Conservation (phyloP, 2,329 filamentous ascomycete genomes). For the Microdochium bolleyi region DNA sequence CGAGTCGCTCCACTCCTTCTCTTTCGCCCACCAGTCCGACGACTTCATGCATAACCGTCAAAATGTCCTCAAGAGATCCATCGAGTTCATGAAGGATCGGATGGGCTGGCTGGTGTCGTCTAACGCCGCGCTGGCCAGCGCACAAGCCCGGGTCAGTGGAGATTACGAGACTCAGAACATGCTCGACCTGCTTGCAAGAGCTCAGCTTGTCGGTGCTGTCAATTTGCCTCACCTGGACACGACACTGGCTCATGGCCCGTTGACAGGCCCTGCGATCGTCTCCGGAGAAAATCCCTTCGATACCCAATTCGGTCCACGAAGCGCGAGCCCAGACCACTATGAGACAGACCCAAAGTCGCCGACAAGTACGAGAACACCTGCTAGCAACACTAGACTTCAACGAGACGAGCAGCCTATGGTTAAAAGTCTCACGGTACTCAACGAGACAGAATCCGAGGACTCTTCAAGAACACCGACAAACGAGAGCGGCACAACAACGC, state of each 20-base stretch:
- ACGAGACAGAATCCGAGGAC: conserved; percentile 31
- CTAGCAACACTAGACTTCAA: not conserved
- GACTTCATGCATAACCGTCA: conserved; percentile 87
- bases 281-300: conserved; percentile 80
- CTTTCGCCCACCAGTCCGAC: conserved; percentile 91
- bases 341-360: conserved; percentile 26
- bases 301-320: conserved; percentile 59
- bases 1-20: conserved; percentile 96
- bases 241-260: conserved; percentile 45
- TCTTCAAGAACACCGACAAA: conserved; percentile 48
- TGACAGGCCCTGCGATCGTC: conserved; percentile 72
- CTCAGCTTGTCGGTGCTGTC: conserved; percentile 67
- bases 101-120: conserved; percentile 68
- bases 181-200: conserved; percentile 78
- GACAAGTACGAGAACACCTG: conserved; percentile 8
- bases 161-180: conserved; percentile 85
- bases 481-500: conserved; percentile 43
- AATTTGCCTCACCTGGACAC: conserved; percentile 44
- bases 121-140: conserved; percentile 70
- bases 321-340: conserved; percentile 40
- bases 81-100: conserved; percentile 94
- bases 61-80: conserved; percentile 84
- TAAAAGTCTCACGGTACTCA: conserved; percentile 8
- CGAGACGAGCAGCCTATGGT: conserved; percentile 3
- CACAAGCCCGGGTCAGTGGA: conserved; percentile 73